Percentiles rank a stretch among this genome's conserved stretches.
phyloP scores from a whole-genome alignment of 495 filamentous ascomycete genomes.

The Corynascus novoguineensis region DNA sequence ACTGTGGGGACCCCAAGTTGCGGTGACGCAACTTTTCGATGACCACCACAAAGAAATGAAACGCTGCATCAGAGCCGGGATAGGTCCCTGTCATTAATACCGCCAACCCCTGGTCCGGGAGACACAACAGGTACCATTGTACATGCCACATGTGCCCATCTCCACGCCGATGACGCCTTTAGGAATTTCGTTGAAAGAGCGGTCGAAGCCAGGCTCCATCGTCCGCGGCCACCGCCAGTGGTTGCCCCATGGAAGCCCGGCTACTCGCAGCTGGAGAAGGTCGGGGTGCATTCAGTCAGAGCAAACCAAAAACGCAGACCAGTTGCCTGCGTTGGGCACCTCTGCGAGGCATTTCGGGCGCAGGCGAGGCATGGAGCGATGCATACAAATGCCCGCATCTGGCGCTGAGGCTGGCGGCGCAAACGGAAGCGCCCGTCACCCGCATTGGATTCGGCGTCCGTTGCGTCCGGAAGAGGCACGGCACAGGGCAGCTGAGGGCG shows the following conservation, averaged over 20 bases:
- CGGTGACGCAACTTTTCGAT: conserved; percentile 38
- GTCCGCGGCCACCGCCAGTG: background rate
- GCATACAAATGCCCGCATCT: conserved; percentile 3
- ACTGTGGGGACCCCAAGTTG: conserved; percentile 24
- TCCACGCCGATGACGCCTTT: conserved; percentile 7
- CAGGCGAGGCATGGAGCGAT: too few species aligned
- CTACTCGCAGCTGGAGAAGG: background rate
- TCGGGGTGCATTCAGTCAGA: background rate
- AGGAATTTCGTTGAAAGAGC: conserved; percentile 5
- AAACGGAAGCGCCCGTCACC: conserved; percentile 21
- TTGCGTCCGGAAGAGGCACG: conserved; percentile 19
- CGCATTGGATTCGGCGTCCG: conserved; percentile 8
- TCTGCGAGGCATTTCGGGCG: background rate
- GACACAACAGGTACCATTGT: conserved; percentile 16
- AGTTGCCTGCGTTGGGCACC: background rate
- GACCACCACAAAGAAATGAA: conserved; percentile 29
- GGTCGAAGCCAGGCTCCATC: conserved; percentile 8
- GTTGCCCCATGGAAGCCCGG: background rate
- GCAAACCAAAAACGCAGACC: background rate
- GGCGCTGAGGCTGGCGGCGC: conserved; percentile 7
- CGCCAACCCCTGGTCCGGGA: conserved; percentile 23
- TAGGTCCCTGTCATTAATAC: conserved; percentile 23
- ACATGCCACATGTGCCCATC: conserved; percentile 6
- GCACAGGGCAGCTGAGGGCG: conserved; percentile 24
- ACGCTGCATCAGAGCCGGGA: conserved; percentile 25